Evolutionary conservation across 768 basidiomycete genomes (phyloP), one percentile per base, ranked within the genome.

Genomic region (Tylopilus balloui): DNA sequence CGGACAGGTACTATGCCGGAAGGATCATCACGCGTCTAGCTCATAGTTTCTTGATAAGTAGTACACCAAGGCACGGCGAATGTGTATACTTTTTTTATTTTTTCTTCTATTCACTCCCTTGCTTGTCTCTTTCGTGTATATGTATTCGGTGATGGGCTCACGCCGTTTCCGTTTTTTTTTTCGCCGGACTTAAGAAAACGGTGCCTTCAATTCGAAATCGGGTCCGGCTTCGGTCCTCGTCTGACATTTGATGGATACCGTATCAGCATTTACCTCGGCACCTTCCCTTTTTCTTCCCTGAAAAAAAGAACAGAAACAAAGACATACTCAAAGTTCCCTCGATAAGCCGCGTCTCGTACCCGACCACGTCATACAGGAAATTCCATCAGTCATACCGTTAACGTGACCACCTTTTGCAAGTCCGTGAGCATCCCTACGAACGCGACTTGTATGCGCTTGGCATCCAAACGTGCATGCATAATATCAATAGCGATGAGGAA

Each of bases 1-100:
- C 39, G 52, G 27, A 38, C 14, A 49, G 54, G 32, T n/a, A 45
- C 48, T 28, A 28, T 56, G 43, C 54, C 54, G 54, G 54, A 55
- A 55, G 54, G 54, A 55, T 55, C 54, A 55, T 55, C 37, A 23
- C 19, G 36, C 35, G 20, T 15, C 6, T 10, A 19, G 39, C 28
- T 14, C 9, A 1, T 14, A 6, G n/a, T 34, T n/a, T n/a, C 6
- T 34, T n/a, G n/a, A n/a, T n/a, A n/a, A n/a, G n/a, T n/a, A n/a
- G n/a, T n/a, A n/a, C 8, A 15, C 31, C 34, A 34, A 34, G 34
- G 32, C 6, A 34, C 34, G n/a, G 9, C 7, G 34, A 34, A 34
- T 6, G 32, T 34, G 34, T 1, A n/a, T 17, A 15, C 34, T 29
- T 11, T 31, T 5, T 21, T 43, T 1, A n/a, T 17, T n/a, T n/a